phyloP scores from a whole-genome alignment of 495 filamentous ascomycete species.

The Aspergillus cavernicola region DNA sequence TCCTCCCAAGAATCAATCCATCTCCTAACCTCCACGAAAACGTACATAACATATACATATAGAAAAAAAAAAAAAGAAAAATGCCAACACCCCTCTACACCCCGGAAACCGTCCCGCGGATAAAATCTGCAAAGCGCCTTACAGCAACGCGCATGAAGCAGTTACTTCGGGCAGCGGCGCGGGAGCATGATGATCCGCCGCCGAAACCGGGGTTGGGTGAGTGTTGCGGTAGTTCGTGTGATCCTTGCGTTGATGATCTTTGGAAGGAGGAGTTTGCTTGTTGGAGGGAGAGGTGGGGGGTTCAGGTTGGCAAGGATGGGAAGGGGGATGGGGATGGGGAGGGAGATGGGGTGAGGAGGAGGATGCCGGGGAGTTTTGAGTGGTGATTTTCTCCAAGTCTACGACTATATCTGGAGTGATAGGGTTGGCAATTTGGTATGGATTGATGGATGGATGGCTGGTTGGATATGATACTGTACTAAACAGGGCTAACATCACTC shows the following conservation, averaged over 20 bases:
- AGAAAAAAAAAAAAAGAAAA: not conserved
- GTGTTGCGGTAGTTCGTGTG: slow-evolving; percentile 43
- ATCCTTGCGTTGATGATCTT: slow-evolving; percentile 40
- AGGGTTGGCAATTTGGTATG: not conserved
- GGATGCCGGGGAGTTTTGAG: slow-evolving; percentile 26
- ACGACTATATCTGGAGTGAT: not conserved
- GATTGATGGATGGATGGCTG: too few species aligned
- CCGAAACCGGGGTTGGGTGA: slow-evolving; percentile 35
- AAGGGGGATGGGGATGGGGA: slow-evolving; percentile 6
- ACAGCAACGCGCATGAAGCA: slow-evolving; percentile 37
- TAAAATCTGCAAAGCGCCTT: slow-evolving; percentile 33
- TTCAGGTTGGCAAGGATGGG: slow-evolving; percentile 20
- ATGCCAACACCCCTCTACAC: slow-evolving; percentile 23
- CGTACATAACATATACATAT: too few species aligned
- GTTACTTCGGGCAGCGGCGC: slow-evolving; percentile 33
- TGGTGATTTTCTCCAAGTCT: slow-evolving; percentile 12
- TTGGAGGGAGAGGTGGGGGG: slow-evolving; percentile 41
- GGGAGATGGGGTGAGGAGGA: slow-evolving; percentile 15
- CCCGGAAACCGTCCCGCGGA: slow-evolving; percentile 23
- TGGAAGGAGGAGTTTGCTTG: slow-evolving; percentile 38
- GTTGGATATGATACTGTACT: not conserved
- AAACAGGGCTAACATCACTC: slow-evolving; percentile 10
- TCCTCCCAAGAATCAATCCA: too few species aligned
- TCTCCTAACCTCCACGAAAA: too few species aligned
- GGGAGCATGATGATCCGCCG: slow-evolving; percentile 33